Base-by-base conservation (phyloP, 2,329 filamentous ascomycete genomes). In the Aspergillus carbonarius region DNA sequence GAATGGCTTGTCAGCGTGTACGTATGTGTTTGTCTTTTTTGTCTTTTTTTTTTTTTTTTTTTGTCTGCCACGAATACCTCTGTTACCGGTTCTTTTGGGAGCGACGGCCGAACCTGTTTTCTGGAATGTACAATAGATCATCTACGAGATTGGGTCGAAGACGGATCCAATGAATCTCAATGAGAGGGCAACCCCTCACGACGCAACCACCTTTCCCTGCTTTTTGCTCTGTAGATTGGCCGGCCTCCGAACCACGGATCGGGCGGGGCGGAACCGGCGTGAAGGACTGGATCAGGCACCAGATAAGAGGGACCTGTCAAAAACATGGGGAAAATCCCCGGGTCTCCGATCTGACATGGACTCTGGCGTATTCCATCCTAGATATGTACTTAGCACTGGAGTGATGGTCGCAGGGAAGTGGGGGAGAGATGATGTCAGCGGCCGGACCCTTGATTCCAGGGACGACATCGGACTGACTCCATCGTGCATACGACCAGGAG, bases 61-160 rank as follows among this genome's bases (percentile, higher is more conserved):
- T 37, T 55, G 42, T 32, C 13, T 56, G 54, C 42, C 54, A 50
- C 37, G 54, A 56, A 46, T 37, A 42, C 25, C 47, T 56, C 20
- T 42, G 39, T 42, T 42, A 40, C 37, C 18, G 37, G 18, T 18
- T 18, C 37, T 40, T 18, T 40, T 25, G 50, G 50, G 35, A 27
- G 30, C 35, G 23, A 54, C 39, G 34, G 35, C 51, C 35, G 35
- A 54, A 54, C 18, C 25, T 30, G 46, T 50, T 37, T 37, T 56
- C 15, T 50, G 47, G 17, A 56, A 46, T 60, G 58, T 60, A 60
- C 47, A 56, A 25, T 60, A 57, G 20, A 35, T 32, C 30, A 32
- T 32, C 30, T 32, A 32, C 30, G 30, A 32, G 8, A 32, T 32
- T 32, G 30, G 30, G 9, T 32, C 30, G 8, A 9, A 10, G 30